phyloP scores from a whole-genome alignment of 805 yeast species.

The Cyberlindnera americana region DNA sequence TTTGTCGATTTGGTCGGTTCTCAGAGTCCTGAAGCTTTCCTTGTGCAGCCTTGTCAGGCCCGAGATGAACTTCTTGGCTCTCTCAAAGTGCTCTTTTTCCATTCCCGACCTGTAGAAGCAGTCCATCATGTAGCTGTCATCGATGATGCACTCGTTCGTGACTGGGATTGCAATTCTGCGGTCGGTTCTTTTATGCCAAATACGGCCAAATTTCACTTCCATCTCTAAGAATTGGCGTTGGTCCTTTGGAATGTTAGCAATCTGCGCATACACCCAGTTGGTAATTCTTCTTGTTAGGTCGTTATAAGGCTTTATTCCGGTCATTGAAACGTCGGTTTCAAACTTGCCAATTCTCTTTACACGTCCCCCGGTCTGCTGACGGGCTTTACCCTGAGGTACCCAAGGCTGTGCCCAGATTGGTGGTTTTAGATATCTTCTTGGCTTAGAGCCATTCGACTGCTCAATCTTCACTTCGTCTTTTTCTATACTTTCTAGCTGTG shows the following conservation, averaged over 20 bases:
- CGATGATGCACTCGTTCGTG: constrained; percentile 60
- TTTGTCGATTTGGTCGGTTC: constrained; percentile 59
- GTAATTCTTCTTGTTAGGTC: constrained; percentile 78
- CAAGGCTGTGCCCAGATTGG: constrained; percentile 87
- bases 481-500: constrained; percentile 18
- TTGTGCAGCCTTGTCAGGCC: constrained; percentile 51
- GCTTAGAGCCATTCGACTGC: constrained; percentile 35
- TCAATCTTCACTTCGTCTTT: constrained; percentile 13
- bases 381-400: constrained; percentile 38
- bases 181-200: constrained; percentile 61
- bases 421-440: constrained; percentile 56
- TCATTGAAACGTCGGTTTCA: constrained; percentile 38
- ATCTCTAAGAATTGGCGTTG: constrained; percentile 58
- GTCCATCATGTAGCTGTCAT: constrained; percentile 47
- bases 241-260: constrained; percentile 57
- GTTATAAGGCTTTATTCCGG: constrained; percentile 75
- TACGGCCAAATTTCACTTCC: constrained; percentile 71
- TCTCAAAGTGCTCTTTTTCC: constrained; percentile 58
- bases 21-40: constrained; percentile 55
- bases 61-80: constrained; percentile 49
- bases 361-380: not conserved
- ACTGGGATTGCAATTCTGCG: constrained; percentile 62
- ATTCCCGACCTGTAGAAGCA: constrained; percentile 64
- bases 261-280: constrained; percentile 85
- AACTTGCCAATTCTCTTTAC: not conserved